Conservation (phyloP, 1,284 basidiomycete genomes). For the Puccinia novopanici region DNA sequence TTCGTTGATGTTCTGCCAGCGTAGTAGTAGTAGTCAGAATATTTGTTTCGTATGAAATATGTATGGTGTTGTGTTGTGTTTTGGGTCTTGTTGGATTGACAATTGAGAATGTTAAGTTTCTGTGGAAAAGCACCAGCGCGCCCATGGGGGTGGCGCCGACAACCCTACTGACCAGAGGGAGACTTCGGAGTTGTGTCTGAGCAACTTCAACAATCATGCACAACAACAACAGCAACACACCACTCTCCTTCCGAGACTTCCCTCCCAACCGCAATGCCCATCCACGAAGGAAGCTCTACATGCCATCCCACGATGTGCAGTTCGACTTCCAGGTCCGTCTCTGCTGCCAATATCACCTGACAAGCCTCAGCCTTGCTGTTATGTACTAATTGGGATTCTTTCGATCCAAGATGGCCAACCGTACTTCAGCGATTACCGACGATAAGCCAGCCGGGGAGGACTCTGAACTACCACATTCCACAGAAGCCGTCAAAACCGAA, state of each 20-base stretch:
- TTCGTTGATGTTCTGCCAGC: not conserved
- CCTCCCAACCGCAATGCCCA: not conserved
- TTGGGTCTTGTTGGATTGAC: too few relatives aligned
- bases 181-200: too few relatives aligned
- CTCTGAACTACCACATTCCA: not conserved
- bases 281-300: slow-evolving; percentile 6
- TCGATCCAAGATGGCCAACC: slow-evolving; percentile 14
- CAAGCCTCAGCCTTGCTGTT: not conserved
- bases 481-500: slow-evolving; percentile 3
- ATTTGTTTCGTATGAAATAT: too few relatives aligned
- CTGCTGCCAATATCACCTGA: too few relatives aligned
- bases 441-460: not conserved
- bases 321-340: slow-evolving; percentile 28
- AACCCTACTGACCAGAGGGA: too few relatives aligned
- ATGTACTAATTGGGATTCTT: not conserved
- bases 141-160: too few relatives aligned
- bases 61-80: too few relatives aligned
- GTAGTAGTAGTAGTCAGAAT: too few relatives aligned
- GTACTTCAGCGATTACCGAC: not conserved
- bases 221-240: not conserved
- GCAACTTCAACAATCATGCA: not conserved
- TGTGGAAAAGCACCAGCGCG: too few relatives aligned
- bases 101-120: too few relatives aligned
- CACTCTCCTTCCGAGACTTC: slow-evolving; percentile 10
- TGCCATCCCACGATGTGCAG: not conserved